Evolutionary conservation across 2,329 filamentous ascomycete genomes (phyloP).

Genomic region (Fusarium piperis): DNA sequence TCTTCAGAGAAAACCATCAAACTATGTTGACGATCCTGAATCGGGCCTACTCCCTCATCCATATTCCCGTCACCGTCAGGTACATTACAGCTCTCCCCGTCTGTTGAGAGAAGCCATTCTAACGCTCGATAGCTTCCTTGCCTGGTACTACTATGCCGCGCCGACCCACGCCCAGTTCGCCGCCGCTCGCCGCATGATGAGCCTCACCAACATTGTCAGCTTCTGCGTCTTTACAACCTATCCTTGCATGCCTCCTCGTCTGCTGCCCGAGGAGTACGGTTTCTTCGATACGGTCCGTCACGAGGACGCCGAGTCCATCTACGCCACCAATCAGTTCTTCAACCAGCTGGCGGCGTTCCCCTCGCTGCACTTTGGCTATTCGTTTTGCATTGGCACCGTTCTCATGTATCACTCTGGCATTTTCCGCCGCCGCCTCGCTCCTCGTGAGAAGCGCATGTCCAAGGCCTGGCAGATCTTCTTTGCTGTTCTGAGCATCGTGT

Average conservation of each 20-base stretch:
- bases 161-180: conserved; percentile 50
- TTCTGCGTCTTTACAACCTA: conserved; percentile 65
- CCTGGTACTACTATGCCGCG: conserved; percentile 70
- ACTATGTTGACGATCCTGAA: conserved; percentile 64
- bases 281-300: conserved; percentile 67
- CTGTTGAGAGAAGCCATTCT: not conserved
- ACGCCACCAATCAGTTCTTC: conserved; percentile 68
- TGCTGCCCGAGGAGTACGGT: conserved; percentile 65
- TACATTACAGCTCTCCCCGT: conserved; percentile 42
- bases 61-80: conserved; percentile 69
- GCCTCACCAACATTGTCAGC: conserved; percentile 64
- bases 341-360: conserved; percentile 69
- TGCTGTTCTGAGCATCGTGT: conserved; percentile 55
- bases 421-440: conserved; percentile 47
- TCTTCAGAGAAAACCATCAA: conserved; percentile 65
- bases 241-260: conserved; percentile 66
- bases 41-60: conserved; percentile 67
- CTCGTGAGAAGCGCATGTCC: conserved; percentile 43
- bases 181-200: conserved; percentile 53
- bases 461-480: conserved; percentile 44
- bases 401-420: conserved; percentile 63
- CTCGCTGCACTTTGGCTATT: conserved; percentile 66
- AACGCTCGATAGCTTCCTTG: conserved; percentile 61
- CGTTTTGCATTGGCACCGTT: conserved; percentile 63
- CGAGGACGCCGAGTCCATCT: conserved; percentile 63